Percentiles rank a stretch among this genome's conserved stretches.
Conservation (phyloP, 805 yeast species). For the Yarrowia yakushimensis region DNA sequence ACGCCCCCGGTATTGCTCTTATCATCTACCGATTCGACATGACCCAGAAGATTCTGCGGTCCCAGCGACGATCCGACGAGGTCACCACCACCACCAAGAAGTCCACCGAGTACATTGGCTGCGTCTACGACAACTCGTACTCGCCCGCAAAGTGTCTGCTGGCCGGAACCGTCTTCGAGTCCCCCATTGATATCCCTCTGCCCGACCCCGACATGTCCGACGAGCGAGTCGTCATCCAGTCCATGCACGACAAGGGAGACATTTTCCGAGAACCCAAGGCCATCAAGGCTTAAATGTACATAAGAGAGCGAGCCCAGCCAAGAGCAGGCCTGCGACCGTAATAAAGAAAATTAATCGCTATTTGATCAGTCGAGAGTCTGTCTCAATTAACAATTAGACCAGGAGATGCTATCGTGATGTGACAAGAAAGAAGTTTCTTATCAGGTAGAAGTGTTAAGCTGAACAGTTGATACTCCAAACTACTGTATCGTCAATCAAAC, state of each 20-base stretch:
- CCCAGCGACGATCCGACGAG: conserved; percentile 45
- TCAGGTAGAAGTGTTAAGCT: no score
- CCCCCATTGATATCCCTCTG: conserved; percentile 36
- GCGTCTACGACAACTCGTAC: conserved; percentile 55
- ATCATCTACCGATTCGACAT: conserved; percentile 62
- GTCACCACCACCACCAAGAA: conserved; percentile 50
- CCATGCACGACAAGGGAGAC: conserved; percentile 41
- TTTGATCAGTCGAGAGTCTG: no score
- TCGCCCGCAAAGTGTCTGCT: conserved; percentile 52
- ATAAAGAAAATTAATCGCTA: background rate
- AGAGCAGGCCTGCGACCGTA: background rate
- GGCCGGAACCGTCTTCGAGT: conserved; percentile 67
- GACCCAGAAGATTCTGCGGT: conserved; percentile 52
- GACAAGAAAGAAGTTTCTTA: no score
- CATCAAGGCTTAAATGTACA: conserved; percentile 15
- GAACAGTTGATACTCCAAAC: no score
- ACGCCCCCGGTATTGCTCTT: conserved; percentile 54
- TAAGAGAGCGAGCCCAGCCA: background rate
- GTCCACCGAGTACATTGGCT: conserved; percentile 59
- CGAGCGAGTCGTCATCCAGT: conserved; percentile 32
- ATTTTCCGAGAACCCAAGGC: conserved; percentile 36
- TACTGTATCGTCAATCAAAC: no score
- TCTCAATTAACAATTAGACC: no score
- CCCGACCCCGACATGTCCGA: conserved; percentile 35
- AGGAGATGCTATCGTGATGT: no score